These are phyloP conservation scores for Amylocarpus encephaloides DNA, from an alignment of 2,329 filamentous ascomycete species.

Conservation along the genomic window DNA sequence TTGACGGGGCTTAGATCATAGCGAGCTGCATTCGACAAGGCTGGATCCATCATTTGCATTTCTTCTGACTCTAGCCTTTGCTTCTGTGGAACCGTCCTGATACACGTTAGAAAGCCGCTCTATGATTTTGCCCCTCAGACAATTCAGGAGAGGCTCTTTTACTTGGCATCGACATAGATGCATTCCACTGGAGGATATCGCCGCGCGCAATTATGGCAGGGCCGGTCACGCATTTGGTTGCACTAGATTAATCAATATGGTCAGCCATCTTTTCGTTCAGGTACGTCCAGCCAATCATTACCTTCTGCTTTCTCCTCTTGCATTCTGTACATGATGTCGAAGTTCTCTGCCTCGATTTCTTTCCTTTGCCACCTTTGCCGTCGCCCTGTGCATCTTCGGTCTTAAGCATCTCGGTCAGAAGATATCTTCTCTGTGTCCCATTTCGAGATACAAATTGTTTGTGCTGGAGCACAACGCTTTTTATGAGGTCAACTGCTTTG, in stretches of 20 bases:
- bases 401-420: constrained; percentile 8
- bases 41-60: neutral
- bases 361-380: neutral
- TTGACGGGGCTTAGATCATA: neutral
- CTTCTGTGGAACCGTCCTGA: neutral
- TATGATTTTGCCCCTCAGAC: neutral
- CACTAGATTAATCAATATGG: constrained; percentile 13
- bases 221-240: constrained; percentile 23
- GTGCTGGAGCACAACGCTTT: neutral
- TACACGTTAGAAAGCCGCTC: neutral
- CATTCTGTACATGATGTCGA: constrained; percentile 25
- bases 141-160: neutral
- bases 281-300: constrained; percentile 8
- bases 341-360: constrained; percentile 20
- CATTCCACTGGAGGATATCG: constrained; percentile 24
- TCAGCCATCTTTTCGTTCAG: constrained; percentile 6
- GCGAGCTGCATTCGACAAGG: neutral
- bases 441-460: neutral
- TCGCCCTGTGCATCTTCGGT: constrained; percentile 15
- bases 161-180: constrained; percentile 18
- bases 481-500: neutral
- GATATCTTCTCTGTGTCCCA: constrained; percentile 21
- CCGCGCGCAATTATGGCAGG: constrained; percentile 24
- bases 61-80: neutral
- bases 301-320: constrained; percentile 23